Evolutionary conservation across 108 stramenopile genomes (phyloP), one percentile per base, ranked within the genome.

Genomic region (Seminavis robusta): DNA sequence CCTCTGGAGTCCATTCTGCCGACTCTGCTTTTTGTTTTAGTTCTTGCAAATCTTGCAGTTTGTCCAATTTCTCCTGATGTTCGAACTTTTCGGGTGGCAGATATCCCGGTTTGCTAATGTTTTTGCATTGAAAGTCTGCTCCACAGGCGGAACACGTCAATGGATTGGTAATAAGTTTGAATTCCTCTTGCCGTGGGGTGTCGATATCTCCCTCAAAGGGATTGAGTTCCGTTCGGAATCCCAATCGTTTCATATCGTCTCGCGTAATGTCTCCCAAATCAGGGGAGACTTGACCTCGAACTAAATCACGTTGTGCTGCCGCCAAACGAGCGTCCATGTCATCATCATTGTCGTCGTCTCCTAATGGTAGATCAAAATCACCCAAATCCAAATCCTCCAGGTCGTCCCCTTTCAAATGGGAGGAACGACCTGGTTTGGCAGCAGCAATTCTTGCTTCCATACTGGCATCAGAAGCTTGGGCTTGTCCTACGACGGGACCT

Each of bases 111-210:
- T 67, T 67, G 1, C 58, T 21, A 8, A 86, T 79, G 43, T 88
- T 66, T 5, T 61, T 57, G 31, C 52, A 58, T 61, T 94, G 93
- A 68, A 94, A 94, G 60, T 84, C 75, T 16, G 76, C 60, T 52
- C 93, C 93, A 59, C 93, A 94, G 6, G 84, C 93, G 11, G 89
- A 73, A 44, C 93, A 94, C 26, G 71, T 59, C 87, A 87, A 87
- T 49, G 93, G 74, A 40, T 88, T 76, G 7, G 81, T 69, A 39
- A 91, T 74, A 17, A 94, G 55, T 42, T 63, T 79, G 51, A 78
- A 84, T 24, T 65, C 55, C 7, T 81, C 71, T 47, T 80, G 68
- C 26, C 87, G 52, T 10, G 84, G 82, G 15, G 82, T 86, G 58
- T 90, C 88, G 46, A 88, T n/a, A n/a, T n/a, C 92, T 56, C 81